These are phyloP conservation scores for Colletotrichum cordylinicola DNA, from an alignment of 2,329 filamentous ascomycete genomes.

Conservation along the genomic window DNA sequence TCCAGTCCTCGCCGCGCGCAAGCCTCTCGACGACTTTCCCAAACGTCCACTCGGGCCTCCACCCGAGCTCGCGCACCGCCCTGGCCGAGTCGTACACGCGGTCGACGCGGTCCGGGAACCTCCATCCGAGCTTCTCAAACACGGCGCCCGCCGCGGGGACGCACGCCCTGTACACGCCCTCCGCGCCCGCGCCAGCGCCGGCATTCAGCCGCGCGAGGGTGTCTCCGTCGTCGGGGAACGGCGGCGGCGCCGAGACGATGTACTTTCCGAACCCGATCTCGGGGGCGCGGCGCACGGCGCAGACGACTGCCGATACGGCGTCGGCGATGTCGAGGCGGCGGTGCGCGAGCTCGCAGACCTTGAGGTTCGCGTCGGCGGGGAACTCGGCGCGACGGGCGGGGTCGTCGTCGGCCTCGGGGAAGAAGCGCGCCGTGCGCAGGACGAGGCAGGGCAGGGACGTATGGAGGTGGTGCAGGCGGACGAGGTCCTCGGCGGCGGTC, in stretches of 20 bases:
- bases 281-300: slow-evolving; percentile 39
- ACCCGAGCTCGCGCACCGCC: slow-evolving; percentile 46
- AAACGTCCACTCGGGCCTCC: slow-evolving; percentile 49
- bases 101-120: slow-evolving; percentile 42
- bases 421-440: slow-evolving; percentile 54
- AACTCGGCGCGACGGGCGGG: slow-evolving; percentile 37
- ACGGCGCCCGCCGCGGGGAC: slow-evolving; percentile 33
- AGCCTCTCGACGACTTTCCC: slow-evolving; percentile 38
- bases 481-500: slow-evolving; percentile 53
- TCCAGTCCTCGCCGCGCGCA: slow-evolving; percentile 38
- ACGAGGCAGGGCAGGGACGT: slow-evolving; percentile 45
- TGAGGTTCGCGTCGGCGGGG: slow-evolving; percentile 46
- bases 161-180: slow-evolving; percentile 30
- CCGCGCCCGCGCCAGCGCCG: slow-evolving; percentile 30
- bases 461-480: slow-evolving; percentile 44
- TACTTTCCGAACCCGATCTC: slow-evolving; percentile 43
- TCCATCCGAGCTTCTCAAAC: slow-evolving; percentile 40
- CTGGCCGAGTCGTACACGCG: slow-evolving; percentile 50
- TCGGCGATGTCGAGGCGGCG: slow-evolving; percentile 50
- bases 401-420: slow-evolving; percentile 53
- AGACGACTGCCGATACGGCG: slow-evolving; percentile 45
- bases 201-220: slow-evolving; percentile 38
- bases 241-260: slow-evolving; percentile 49
- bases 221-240: slow-evolving; percentile 35
- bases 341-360: slow-evolving; percentile 53